Conservation (phyloP, 192 early-diverging fungal species). For the Backusella macrospora region DNA sequence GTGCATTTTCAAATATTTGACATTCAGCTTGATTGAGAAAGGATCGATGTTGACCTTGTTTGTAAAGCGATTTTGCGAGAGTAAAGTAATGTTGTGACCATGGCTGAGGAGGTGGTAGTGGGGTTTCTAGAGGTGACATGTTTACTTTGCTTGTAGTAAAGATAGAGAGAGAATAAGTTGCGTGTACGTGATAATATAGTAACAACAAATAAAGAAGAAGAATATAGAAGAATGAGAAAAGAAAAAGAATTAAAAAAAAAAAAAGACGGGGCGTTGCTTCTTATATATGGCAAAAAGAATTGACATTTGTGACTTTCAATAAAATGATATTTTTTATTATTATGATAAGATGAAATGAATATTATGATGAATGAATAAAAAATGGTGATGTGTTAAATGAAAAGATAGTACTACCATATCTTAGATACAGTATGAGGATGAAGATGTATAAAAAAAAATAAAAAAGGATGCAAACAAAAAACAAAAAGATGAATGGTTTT, state of each 20-base stretch:
- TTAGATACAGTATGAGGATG: too few species aligned
- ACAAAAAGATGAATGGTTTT: too few species aligned
- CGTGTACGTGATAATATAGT: neutral
- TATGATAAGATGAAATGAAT: neutral
- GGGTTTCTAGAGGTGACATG: too few species aligned
- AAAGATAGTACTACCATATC: too few species aligned
- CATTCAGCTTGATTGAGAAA: conserved; percentile 16
- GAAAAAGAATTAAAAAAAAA: neutral
- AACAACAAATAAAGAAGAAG: too few species aligned
- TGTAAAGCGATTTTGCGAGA: conserved; percentile 1
- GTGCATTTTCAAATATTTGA: conserved; percentile 23
- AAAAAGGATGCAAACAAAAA: too few species aligned
- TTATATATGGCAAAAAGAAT: neutral
- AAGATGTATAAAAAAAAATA: too few species aligned
- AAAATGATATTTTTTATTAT: neutral
- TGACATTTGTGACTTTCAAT: neutral
- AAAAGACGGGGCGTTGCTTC: neutral
- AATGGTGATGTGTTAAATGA: too few species aligned
- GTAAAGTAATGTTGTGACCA: conserved; percentile 20
- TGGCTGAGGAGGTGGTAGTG: too few species aligned
- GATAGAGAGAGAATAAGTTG: too few species aligned
- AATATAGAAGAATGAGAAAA: neutral
- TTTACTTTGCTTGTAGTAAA: too few species aligned
- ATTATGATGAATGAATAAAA: neutral
- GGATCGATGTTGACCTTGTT: conserved; percentile 5